Percentiles rank a stretch among this genome's conserved stretches.
phyloP scores from a whole-genome alignment of 306 rosid species.

The Heteromeles arbutifolia region DNA sequence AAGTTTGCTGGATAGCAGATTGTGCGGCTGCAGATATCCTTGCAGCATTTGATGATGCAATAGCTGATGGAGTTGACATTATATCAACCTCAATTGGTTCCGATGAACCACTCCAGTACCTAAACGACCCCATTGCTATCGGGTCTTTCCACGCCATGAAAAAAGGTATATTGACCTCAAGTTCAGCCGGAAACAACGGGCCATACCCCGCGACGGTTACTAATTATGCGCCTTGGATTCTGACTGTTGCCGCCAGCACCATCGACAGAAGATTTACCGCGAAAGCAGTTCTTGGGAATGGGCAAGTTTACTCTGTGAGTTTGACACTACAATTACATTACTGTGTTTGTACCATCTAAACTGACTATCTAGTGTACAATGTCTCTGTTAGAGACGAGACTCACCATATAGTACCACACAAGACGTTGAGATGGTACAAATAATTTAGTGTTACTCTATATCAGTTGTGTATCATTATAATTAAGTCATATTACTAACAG shows the following conservation, averaged over 20 bases:
- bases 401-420: too few relatives aligned
- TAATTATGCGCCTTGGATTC: neutral
- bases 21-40: neutral
- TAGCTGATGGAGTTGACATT: neutral
- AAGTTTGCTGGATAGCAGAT: neutral
- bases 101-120: neutral
- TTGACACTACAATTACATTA: neutral
- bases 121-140: neutral
- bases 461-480: neutral
- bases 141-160: neutral
- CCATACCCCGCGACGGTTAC: neutral
- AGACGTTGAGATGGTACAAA: neutral
- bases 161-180: neutral
- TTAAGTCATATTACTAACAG: neutral
- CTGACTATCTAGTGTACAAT: neutral
- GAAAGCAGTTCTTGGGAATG: neutral
- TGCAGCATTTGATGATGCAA: conserved; percentile 2
- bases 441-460: neutral
- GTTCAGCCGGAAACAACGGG: neutral
- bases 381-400: neutral
- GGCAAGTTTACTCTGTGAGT: neutral
- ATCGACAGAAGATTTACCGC: neutral
- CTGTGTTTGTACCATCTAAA: neutral
- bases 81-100: neutral
- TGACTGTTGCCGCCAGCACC: conserved; percentile 1